Base-by-base conservation (phyloP, 202 grass and related monocot species). In the Carex sylvatica region DNA sequence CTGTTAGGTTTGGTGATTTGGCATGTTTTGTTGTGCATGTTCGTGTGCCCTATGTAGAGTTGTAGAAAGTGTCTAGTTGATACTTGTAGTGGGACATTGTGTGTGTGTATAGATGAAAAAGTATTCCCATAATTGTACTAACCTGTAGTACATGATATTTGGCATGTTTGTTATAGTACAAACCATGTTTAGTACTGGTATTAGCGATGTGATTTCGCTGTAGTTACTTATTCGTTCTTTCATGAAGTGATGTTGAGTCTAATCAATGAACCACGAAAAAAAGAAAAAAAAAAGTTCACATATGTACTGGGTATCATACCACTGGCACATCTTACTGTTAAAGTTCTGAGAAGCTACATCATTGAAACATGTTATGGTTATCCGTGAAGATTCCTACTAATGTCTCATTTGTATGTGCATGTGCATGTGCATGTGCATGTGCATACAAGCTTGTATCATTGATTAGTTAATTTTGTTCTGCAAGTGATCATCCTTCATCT, bases 361-460 rank as follows among this genome's bases (percentile, higher is more conserved):
- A 74, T 52, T 35, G 26, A 53, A 62, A 55, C 14, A 33, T 56
- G 13, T 12, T 76, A 76, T 55, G 49, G 14, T 56, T 81, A 65
- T 80, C 14, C 2, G 13, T 63, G 40, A 49, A 42, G 51, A 65
- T 51, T 67, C n/a, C 40, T 51, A 54, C 18, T 35, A 66, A n/a
- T 44, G 49, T 12, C 8, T 59, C 18, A 35, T 52, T 65, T 51
- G 40, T 80, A 22, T 51, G 46, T 73, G 59, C 26, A 30, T 49
- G 16, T 54, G 40, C 14, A 66, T 66, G n/a, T 51, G 40, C 65
- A 22, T 51, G 46, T 73, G 59, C 26, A 30, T 49, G 16, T 54
- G 40, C 14, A 66, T 66, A 53, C 49, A 18, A 61, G 36, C 6
- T 80, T 31, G 23, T 82, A 82, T 68, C 11, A 55, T 80, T 64